Evolutionary conservation across 1,139 yeast species (phyloP), one percentile per base, ranked within the genome.

Genomic region (Wickerhamiella pararugosa): DNA sequence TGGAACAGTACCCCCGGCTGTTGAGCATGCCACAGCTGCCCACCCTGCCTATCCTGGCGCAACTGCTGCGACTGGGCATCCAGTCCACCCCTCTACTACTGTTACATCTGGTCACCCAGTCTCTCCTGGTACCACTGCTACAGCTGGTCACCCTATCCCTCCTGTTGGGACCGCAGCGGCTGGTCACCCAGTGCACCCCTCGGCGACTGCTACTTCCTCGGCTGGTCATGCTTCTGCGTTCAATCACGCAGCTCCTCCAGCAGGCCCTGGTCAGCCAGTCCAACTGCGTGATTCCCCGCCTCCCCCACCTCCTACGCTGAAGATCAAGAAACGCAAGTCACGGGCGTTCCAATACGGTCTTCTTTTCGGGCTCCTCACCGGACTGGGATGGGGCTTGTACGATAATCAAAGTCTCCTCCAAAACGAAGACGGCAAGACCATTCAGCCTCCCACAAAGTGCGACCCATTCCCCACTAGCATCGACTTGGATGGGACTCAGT

Each of bases 361-460:
- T 8, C 15, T 31, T n/a, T 26, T 41, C 28, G 48, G 48, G 4
- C 39, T 43, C 29, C 30, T 37, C 4, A 30, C 38, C 15, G 48
- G 48, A 10, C 15, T 45, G 7, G 35, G 26, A 7, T 45, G 44
- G 42, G 46, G 45, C 5, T 15, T 25, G 26, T 26, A 29, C 9
- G 44, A 41, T 11, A 40, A 38, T 27, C 21, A 15, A 15, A 15
- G 36, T 25, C 9, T 32, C 6, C 15, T 46, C 25, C 33, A 25
- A 7, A 32, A 37, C 7, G 49, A 44, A 9, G 42, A 45, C 28
- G 34, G 7, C 5, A 28, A 29, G 25, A 37, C 41, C 4, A 41
- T 55, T 28, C 61, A 60, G 45, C 64, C 65, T 4, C 60, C 59
- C 7, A 59, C 65, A 5, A 53, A 54, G 10, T 53, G 54, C 5